Percentiles rank a stretch among this genome's conserved stretches.
Conservation (phyloP, 2,329 filamentous ascomycete species). For the Teratosphaeria zuluensis region DNA sequence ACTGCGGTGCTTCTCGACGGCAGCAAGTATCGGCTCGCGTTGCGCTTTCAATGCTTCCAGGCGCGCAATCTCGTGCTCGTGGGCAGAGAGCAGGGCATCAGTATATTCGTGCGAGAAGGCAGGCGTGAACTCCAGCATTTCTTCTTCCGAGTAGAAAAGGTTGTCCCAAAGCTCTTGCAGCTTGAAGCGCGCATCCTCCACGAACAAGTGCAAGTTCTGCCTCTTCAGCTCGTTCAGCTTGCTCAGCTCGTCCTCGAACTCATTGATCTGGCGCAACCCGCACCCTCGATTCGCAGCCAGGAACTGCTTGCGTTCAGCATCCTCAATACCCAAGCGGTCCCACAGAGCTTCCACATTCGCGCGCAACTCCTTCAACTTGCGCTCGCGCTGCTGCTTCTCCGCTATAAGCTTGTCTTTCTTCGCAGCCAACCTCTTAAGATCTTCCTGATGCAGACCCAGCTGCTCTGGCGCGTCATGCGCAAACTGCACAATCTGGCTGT, state of each 20-base stretch:
- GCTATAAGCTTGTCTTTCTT: constrained; percentile 76
- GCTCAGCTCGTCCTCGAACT: constrained; percentile 83
- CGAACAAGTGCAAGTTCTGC: constrained; percentile 90
- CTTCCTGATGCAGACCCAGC: constrained; percentile 81
- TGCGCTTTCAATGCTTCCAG: constrained; percentile 78
- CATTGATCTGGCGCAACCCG: constrained; percentile 83
- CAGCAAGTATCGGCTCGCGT: constrained; percentile 68
- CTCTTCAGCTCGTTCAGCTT: constrained; percentile 86
- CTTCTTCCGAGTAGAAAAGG: constrained; percentile 90
- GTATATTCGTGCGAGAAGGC: constrained; percentile 89
- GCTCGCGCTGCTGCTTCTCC: constrained; percentile 80
- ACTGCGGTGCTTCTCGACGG: constrained; percentile 74
- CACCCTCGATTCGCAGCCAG: constrained; percentile 81
- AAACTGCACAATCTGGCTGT: constrained; percentile 74
- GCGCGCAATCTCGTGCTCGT: constrained; percentile 80
- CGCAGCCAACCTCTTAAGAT: constrained; percentile 60
- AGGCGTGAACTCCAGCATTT: constrained; percentile 96
- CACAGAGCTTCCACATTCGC: constrained; percentile 74
- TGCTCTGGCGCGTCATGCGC: constrained; percentile 89
- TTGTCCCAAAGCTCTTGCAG: constrained; percentile 93
- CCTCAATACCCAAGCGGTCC: constrained; percentile 77
- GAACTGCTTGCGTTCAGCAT: constrained; percentile 75
- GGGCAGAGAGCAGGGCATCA: constrained; percentile 86
- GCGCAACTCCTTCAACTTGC: constrained; percentile 65
- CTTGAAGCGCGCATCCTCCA: constrained; percentile 84